Evolutionary conservation across 192 early-diverging fungal species (phyloP), one percentile per base, ranked within the genome.

Genomic region (Glomus cerebriforme): DNA sequence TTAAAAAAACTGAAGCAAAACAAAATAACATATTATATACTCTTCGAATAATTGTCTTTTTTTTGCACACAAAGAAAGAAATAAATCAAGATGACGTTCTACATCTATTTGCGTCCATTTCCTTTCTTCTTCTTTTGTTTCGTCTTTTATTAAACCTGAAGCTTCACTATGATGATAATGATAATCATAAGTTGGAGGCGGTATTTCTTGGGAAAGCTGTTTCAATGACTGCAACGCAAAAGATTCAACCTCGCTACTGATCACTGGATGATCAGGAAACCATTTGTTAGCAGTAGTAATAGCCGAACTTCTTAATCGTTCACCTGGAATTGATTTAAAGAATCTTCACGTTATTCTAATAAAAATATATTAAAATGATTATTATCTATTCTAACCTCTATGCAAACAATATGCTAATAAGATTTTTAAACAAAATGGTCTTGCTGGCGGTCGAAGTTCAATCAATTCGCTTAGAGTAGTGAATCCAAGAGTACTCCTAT

Each of bases 41-140:
- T 86, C 82, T 43, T 81, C 71, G 58, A 96, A 82, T n/a, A 96
- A 75, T 26, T 88, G 85, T 68, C 85, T 89, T 59, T 93, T 93
- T 78, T 92, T 93, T 59, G 87, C 88, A 76, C 92, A 93, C 12
- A 95, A 81, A 27, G 92, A 90, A 79, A 96, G 91, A 81, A 86
- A 96, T 32, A 96, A 80, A 73, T 96, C 95, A 43, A 95, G 72
- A 71, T 89, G 88, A 22, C 87, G 73, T 13, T 89, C 83, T 17
- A 94, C 87, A 74, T 92, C 92, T n/a, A 87, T 80, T 71, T 92
- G 92, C 12, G 85, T 84, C 83, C 87, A 86, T 9, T 81, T 80
- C 10, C 66, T 78, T 80, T 68, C 26, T 69, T 78, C 62, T n/a
- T 74, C 45, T 45, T 64, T 43, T n/a, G 8, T n/a, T 63, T 34